These are phyloP conservation scores for Kodamaea sagamina DNA, from an alignment of 805 yeast species.

Conservation along the genomic window DNA sequence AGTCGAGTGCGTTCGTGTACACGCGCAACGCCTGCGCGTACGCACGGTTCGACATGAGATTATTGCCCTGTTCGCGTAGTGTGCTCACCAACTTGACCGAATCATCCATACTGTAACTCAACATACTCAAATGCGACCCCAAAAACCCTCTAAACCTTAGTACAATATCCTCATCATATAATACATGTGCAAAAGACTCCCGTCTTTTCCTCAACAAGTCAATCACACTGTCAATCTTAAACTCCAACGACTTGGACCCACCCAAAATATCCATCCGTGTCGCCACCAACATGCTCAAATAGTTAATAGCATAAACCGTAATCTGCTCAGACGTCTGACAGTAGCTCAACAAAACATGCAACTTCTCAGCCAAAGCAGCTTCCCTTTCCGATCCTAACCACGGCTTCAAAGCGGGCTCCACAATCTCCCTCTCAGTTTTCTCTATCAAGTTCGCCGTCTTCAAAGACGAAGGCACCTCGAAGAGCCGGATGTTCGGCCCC, in stretches of 20 bases:
- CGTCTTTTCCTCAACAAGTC: slow-evolving; percentile 6
- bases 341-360: slow-evolving; percentile 21
- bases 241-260: slow-evolving; percentile 6
- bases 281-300: not conserved
- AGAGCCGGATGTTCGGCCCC: slow-evolving; percentile 21
- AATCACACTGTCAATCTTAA: slow-evolving; percentile 9
- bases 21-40: slow-evolving; percentile 42
- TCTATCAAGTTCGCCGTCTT: slow-evolving; percentile 21
- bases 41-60: slow-evolving; percentile 36
- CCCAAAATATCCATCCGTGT: slow-evolving; percentile 4
- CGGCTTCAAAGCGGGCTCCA: not conserved
- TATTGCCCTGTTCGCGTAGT: slow-evolving; percentile 44
- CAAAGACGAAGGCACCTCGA: slow-evolving; percentile 14
- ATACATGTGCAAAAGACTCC: not conserved
- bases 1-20: slow-evolving; percentile 39
- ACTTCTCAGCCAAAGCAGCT: slow-evolving; percentile 18
- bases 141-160: slow-evolving; percentile 4
- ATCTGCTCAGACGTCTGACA: not conserved
- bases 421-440: slow-evolving; percentile 16
- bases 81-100: slow-evolving; percentile 13
- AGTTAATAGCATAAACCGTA: not conserved
- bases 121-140: slow-evolving; percentile 7
- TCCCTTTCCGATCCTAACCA: slow-evolving; percentile 16
- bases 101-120: not conserved
- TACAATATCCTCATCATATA: not conserved